Evolutionary conservation across 257 asterid species (phyloP).

Genomic region (Penstemon eatonii): DNA sequence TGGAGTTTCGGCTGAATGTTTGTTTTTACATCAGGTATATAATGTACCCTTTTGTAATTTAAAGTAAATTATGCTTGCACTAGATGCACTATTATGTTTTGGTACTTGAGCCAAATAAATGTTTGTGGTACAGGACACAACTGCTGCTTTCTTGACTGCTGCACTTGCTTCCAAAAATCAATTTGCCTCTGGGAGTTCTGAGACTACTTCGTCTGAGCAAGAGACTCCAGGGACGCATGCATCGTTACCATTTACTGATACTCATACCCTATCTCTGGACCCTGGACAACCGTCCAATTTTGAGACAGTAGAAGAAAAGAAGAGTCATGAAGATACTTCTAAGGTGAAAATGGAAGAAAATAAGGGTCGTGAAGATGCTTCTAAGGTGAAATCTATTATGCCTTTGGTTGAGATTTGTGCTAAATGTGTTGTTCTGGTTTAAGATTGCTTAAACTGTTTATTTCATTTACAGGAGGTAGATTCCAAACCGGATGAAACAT

Average conservation of each 20-base stretch:
- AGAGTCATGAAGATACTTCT: conserved; percentile 34
- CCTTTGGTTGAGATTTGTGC: conserved; percentile 17
- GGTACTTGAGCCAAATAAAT: conserved; percentile 1
- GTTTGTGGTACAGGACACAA: conserved; percentile 62
- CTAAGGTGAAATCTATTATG: conserved; percentile 41
- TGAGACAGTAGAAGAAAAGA: conserved; percentile 42
- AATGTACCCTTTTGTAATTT: background rate
- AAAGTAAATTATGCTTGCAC: background rate
- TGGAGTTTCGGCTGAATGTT: background rate
- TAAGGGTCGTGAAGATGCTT: conserved; percentile 35
- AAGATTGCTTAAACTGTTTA: conserved; percentile 12
- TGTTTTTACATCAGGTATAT: background rate
- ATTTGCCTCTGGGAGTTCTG: conserved; percentile 45
- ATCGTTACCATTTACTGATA: conserved; percentile 35
- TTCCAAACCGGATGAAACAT: conserved; percentile 30
- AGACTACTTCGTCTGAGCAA: conserved; percentile 43
- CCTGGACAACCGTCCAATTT: conserved; percentile 37
- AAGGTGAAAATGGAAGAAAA: conserved; percentile 52
- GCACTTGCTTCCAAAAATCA: conserved; percentile 71
- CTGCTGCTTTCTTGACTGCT: conserved; percentile 74
- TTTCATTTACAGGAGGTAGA: conserved; percentile 49
- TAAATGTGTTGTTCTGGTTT: conserved; percentile 16
- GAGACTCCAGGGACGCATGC: conserved; percentile 39
- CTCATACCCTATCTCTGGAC: conserved; percentile 28
- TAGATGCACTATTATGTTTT: conserved; percentile 6